phyloP scores from a whole-genome alignment of 2,329 filamentous ascomycete genomes.

The Ploettnerulaceae sp. region DNA sequence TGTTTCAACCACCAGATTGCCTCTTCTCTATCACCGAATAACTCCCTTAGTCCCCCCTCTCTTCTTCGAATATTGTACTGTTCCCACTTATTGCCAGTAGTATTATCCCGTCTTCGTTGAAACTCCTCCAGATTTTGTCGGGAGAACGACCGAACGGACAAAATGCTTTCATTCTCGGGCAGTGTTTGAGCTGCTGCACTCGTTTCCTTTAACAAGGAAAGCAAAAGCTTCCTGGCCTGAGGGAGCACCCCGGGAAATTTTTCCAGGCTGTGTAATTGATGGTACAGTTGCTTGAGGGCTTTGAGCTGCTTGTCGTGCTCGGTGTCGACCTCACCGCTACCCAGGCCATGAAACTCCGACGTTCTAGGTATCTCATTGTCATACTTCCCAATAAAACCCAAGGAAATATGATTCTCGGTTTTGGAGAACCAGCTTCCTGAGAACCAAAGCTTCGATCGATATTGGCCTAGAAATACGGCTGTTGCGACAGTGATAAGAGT shows the following conservation, averaged over 20 bases:
- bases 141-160: constrained; percentile 34
- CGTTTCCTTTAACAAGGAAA: constrained; percentile 36
- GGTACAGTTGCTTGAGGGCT: constrained; percentile 35
- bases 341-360: too few relatives aligned
- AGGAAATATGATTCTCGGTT: not conserved
- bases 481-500: not conserved
- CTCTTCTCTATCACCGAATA: constrained; percentile 35
- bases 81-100: constrained; percentile 35
- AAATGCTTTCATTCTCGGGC: constrained; percentile 29
- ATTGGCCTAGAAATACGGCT: constrained; percentile 6
- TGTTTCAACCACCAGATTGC: constrained; percentile 39
- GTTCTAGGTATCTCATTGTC: too few relatives aligned
- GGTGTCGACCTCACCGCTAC: constrained; percentile 6
- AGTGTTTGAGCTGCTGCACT: constrained; percentile 24
- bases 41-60: constrained; percentile 34
- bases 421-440: constrained; percentile 4
- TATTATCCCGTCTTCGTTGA: constrained; percentile 31
- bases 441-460: constrained; percentile 7
- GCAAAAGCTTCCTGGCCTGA: constrained; percentile 33
- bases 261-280: constrained; percentile 40
- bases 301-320: constrained; percentile 23
- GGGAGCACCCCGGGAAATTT: constrained; percentile 34
- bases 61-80: constrained; percentile 27
- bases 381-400: too few relatives aligned
- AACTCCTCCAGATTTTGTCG: constrained; percentile 31